Evolutionary conservation across 78 protist genomes (phyloP).

Genomic region (Dictyostelium purpureum): DNA sequence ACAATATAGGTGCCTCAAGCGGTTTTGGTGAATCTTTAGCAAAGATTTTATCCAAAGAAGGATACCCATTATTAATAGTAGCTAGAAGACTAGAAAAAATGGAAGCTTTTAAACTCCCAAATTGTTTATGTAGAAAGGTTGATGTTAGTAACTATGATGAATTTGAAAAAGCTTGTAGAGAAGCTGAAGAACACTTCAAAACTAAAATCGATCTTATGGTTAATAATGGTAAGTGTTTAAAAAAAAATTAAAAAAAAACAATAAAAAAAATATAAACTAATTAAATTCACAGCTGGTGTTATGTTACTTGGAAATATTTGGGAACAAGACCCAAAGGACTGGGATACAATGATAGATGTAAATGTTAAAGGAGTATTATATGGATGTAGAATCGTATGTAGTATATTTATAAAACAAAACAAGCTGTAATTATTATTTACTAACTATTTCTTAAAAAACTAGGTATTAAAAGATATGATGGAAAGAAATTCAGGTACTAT

Average conservation of each 20-base stretch:
- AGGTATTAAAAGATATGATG: constrained; percentile 26
- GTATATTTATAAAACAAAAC: too few relatives aligned
- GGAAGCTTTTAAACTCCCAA: constrained; percentile 24
- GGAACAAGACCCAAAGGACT: constrained; percentile 38
- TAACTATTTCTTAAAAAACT: too few relatives aligned
- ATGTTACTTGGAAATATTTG: constrained; percentile 37
- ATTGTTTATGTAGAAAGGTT: neutral
- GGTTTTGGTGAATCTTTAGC: neutral
- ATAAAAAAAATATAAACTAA: too few relatives aligned
- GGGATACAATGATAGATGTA: constrained; percentile 42
- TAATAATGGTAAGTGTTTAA: constrained; percentile 7
- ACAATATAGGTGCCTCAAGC: neutral
- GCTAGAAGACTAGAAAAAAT: constrained; percentile 23
- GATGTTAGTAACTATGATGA: constrained; percentile 16
- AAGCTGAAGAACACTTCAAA: constrained; percentile 8
- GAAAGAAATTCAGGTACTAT: constrained; percentile 55
- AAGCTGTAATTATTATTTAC: too few relatives aligned
- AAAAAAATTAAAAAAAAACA: neutral
- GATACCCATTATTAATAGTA: constrained; percentile 19
- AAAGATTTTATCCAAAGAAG: neutral
- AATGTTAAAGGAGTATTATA: constrained; percentile 61
- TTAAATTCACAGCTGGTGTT: constrained; percentile 75
- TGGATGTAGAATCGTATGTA: constrained; percentile 43
- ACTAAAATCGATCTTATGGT: constrained; percentile 21
- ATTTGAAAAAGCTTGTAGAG: constrained; percentile 22